Evolutionary conservation across 305 asterid species (phyloP), one percentile per base, ranked within the genome.

Genomic region (Striga hermonthica): DNA sequence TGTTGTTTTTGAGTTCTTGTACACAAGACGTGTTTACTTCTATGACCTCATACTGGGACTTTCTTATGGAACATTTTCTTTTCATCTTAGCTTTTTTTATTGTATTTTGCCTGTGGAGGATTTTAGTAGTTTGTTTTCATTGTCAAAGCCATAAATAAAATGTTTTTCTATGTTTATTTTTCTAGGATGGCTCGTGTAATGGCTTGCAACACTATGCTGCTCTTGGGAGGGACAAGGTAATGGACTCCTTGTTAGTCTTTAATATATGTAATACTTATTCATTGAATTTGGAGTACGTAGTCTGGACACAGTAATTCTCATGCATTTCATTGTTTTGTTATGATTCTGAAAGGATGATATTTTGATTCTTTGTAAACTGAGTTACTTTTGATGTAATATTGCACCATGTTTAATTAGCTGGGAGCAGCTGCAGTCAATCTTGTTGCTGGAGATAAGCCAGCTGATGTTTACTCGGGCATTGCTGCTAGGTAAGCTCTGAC

Each of bases 181-280:
- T 82, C 57, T 73, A 92, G 98, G 98, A 92, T 81, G 98, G 98
- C 73, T 92, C 98, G n/a, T 92, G 98, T 75, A 92, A 92, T 77
- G 98, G 98, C 64, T 73, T 92, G 89, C 98, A 92, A 82, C 98
- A 92, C 70, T 92, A 92, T 78, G 98, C 98, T 71, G 98, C 98
- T 53, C 95, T 92, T 72, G 98, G 98, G 50, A 82, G 98, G 76
- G 98, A 92, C 80, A 86, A 78, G 98, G 98, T 92, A 84, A 58
- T 36, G 13, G 44, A n/a, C 38, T 37, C 12, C 13, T 38, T 39
- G 8, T 36, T 36, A 12, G 12, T 7, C 40, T 16, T 1, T 38
- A 31, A 37, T 36, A 28, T 58, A 36, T 5, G 31, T 37, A 12
- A 34, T 37, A 39, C 43, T 58, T n/a, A 13, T 13, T 66, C 15